Evolutionary conservation across 768 basidiomycete species (phyloP), one percentile per base, ranked within the genome.

Genomic region (Pulveroboletus sp.): DNA sequence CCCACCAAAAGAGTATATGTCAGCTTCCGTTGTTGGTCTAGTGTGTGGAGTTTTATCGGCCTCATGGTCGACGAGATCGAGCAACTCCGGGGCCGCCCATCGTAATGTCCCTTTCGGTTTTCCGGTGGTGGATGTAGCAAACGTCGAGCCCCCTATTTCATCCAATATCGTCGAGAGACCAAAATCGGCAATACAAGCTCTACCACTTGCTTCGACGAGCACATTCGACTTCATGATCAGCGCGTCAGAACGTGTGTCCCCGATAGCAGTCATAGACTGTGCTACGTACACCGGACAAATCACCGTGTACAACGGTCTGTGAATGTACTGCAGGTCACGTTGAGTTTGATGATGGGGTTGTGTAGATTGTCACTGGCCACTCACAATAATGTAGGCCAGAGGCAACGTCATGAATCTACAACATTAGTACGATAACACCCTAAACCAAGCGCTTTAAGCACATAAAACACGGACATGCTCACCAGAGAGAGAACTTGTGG

Each of bases 41-140:
- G 41, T 15, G 24, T 47, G 35, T 8, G 10, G 50, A 40, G 42
- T 8, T 31, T 6, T 33, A 4, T 21, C 13, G 4, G 21, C 4
- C 21, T 21, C 21, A 21, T 21, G 21, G 11, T 57, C 39, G 8
- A 64, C 60, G 30, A 58, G 28, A 17, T 52, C 64, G 51, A 73
- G 74, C 5, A 76, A 52, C 21, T 69, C 57, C 0, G 73, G 62
- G 44, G 76, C 76, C 11, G 74, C 38, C 17, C 21, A 21, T 21
- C 21, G 38, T 24, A 39, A 17, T 24, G 39, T 51, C 7, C 50
- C 50, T 40, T 32, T 33, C 8, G 39, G 24, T 26, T 50, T 50
- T 46, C 43, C 38, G 6, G 37, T 32, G 6, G 46, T 24, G 17
- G 39, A 33, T 8, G 37, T 32, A 13, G n/a, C 33, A n/a, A 46